Percentiles rank a stretch among this genome's conserved stretches.
Evolutionary conservation across 2,329 filamentous ascomycete species (phyloP).

Genomic region (Didymella sp.): DNA sequence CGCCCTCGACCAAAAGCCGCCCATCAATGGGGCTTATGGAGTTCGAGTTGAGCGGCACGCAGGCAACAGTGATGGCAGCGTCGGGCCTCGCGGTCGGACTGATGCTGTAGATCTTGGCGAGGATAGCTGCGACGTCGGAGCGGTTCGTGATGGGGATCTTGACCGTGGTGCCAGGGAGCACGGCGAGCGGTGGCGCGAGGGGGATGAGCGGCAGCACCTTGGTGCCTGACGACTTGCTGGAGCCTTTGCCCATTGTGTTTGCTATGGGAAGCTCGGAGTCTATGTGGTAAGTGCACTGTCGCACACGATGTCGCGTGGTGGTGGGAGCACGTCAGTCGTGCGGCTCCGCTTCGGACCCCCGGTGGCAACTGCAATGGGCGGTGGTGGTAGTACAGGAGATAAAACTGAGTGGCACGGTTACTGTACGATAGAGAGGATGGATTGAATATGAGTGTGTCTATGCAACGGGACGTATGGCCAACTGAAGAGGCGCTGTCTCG

Average conservation of each 20-base stretch:
- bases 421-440: neutral
- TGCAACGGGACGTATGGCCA: neutral
- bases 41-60: slow-evolving; percentile 82
- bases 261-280: neutral
- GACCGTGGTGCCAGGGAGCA: slow-evolving; percentile 84
- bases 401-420: neutral
- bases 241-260: slow-evolving; percentile 45
- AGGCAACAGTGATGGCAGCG: slow-evolving; percentile 79
- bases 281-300: neutral
- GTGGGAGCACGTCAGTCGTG: slow-evolving; percentile 11
- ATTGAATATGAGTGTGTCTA: neutral
- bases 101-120: slow-evolving; percentile 83
- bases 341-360: slow-evolving; percentile 18
- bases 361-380: slow-evolving; percentile 4
- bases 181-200: slow-evolving; percentile 78
- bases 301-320: slow-evolving; percentile 12
- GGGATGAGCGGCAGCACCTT: slow-evolving; percentile 76
- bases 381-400: slow-evolving; percentile 6
- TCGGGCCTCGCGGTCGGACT: slow-evolving; percentile 69
- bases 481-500: slow-evolving; percentile 12
- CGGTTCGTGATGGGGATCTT: slow-evolving; percentile 84
- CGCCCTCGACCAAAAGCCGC: slow-evolving; percentile 74
- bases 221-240: slow-evolving; percentile 43
- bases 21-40: slow-evolving; percentile 73
- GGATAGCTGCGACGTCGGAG: slow-evolving; percentile 85